phyloP scores from a whole-genome alignment of 1,284 basidiomycete species.

The Microbotryum saponariae region DNA sequence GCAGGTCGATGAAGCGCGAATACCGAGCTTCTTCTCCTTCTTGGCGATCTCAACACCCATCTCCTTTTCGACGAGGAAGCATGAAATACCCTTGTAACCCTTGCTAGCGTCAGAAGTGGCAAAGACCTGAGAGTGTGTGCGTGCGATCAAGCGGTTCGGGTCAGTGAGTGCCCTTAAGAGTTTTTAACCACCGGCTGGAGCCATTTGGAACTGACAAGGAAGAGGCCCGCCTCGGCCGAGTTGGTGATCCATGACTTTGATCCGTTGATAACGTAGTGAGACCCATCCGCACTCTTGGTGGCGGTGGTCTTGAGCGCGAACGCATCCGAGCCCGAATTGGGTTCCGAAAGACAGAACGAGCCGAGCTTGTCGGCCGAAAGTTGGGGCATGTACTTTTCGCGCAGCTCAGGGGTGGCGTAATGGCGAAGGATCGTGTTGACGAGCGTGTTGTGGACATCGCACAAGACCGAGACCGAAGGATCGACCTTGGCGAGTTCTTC shows the following conservation, averaged over 20 bases:
- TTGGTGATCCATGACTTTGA: slow-evolving; percentile 99
- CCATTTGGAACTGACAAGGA: slow-evolving; percentile 42
- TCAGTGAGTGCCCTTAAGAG: not conserved
- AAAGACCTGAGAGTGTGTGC: slow-evolving; percentile 56
- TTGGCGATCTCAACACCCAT: slow-evolving; percentile 97
- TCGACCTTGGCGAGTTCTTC: slow-evolving; percentile 96
- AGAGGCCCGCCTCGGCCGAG: slow-evolving; percentile 86
- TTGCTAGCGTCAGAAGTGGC: slow-evolving; percentile 91
- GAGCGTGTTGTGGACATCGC: slow-evolving; percentile 97
- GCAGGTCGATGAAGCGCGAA: slow-evolving; percentile 94
- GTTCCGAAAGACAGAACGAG: slow-evolving; percentile 91
- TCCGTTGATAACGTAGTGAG: slow-evolving; percentile 74
- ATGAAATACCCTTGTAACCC: slow-evolving; percentile 98
- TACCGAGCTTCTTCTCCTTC: slow-evolving; percentile 98
- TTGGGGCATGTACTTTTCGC: slow-evolving; percentile 80
- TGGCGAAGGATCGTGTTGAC: slow-evolving; percentile 87
- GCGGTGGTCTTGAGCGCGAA: slow-evolving; percentile 93
- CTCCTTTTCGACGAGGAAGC: slow-evolving; percentile 90
- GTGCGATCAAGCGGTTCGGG: too few relatives aligned
- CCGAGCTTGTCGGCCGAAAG: slow-evolving; percentile 79
- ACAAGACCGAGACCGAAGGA: slow-evolving; percentile 90
- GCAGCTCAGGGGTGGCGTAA: slow-evolving; percentile 75
- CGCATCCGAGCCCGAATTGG: slow-evolving; percentile 88
- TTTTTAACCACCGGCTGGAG: not conserved
- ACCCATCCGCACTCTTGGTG: slow-evolving; percentile 68